Evolutionary conservation across 2,329 filamentous ascomycete species (phyloP).

Genomic region (Ascochyta viciae-villosae): DNA sequence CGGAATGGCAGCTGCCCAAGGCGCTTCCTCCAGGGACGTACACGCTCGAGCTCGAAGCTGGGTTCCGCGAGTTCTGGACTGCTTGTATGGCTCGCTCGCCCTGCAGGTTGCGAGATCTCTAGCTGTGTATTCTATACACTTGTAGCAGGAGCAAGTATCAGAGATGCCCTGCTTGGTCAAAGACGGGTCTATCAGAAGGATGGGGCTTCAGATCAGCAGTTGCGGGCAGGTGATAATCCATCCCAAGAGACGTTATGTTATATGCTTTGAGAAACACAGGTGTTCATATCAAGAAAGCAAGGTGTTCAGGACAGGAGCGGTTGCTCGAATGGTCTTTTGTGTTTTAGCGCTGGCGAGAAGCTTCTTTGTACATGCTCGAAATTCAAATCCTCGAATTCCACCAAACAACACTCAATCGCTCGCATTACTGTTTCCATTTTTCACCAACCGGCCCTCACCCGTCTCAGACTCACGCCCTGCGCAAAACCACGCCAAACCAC

Average conservation of each 20-base stretch:
- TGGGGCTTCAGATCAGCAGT: too few species aligned
- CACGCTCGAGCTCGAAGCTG: not conserved
- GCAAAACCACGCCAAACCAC: conserved; percentile 50
- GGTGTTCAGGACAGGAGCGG: not conserved
- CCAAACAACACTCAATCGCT: too few species aligned
- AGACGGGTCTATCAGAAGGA: too few species aligned
- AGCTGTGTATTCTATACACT: not conserved
- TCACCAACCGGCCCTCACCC: too few species aligned
- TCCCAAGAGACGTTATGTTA: too few species aligned
- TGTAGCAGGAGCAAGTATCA: not conserved
- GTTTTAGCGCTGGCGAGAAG: conserved; percentile 9
- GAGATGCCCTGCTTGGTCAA: too few species aligned
- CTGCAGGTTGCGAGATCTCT: conserved; percentile 1
- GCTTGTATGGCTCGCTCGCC: conserved; percentile 12
- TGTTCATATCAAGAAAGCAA: not conserved
- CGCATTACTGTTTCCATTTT: too few species aligned
- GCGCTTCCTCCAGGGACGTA: not conserved
- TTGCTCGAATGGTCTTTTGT: not conserved
- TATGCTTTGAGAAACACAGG: too few species aligned
- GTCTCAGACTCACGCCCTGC: conserved; percentile 20
- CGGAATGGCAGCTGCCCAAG: not conserved
- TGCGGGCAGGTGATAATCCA: too few species aligned
- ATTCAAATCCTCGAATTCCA: too few species aligned
- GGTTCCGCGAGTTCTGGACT: conserved; percentile 4
- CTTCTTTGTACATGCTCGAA: conserved; percentile 3